Conservation (phyloP, 1,139 yeast genomes). For the Suhomyces coccinellae region DNA sequence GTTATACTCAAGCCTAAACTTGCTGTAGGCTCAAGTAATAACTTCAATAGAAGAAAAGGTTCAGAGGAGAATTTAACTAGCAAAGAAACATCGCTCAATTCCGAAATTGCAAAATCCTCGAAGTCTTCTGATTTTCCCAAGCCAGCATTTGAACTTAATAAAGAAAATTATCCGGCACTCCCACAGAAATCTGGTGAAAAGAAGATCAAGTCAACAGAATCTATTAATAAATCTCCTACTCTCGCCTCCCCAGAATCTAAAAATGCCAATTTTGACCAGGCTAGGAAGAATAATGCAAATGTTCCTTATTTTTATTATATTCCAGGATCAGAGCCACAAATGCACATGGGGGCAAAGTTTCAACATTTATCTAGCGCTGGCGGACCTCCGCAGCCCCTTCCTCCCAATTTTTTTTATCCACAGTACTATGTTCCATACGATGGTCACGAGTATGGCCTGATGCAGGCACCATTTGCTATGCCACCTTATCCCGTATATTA, state of each 20-base stretch:
- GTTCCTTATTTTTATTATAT: conserved; percentile 12
- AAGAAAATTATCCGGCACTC: conserved; percentile 1
- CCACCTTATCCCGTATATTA: conserved; percentile 12
- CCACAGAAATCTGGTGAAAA: not conserved
- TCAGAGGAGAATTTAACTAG: conserved; percentile 1
- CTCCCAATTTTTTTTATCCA: conserved; percentile 10
- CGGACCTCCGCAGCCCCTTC: conserved; percentile 9
- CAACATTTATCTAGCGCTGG: conserved; percentile 7
- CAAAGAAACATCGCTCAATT: not conserved
- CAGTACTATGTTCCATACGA: conserved; percentile 13
- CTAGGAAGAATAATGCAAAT: conserved; percentile 1
- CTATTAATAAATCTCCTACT: not conserved
- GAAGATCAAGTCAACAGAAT: not conserved
- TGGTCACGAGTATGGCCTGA: conserved; percentile 7
- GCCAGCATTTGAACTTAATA: not conserved
- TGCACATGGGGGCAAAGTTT: conserved; percentile 7
- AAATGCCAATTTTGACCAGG: not conserved
- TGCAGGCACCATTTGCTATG: conserved; percentile 9
- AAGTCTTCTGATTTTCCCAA: not conserved
- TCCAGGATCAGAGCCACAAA: conserved; percentile 10
- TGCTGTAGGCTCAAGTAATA: conserved; percentile 17
- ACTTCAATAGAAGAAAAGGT: conserved; percentile 11
- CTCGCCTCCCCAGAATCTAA: not conserved
- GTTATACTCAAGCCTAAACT: conserved; percentile 6
- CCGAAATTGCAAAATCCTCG: no score